A percentile compares a stretch with the other conserved stretches of the same genome.
These are phyloP conservation scores for Colletotrichum sp. DNA, from an alignment of 2,329 filamentous ascomycete genomes.

Conservation along the genomic window DNA sequence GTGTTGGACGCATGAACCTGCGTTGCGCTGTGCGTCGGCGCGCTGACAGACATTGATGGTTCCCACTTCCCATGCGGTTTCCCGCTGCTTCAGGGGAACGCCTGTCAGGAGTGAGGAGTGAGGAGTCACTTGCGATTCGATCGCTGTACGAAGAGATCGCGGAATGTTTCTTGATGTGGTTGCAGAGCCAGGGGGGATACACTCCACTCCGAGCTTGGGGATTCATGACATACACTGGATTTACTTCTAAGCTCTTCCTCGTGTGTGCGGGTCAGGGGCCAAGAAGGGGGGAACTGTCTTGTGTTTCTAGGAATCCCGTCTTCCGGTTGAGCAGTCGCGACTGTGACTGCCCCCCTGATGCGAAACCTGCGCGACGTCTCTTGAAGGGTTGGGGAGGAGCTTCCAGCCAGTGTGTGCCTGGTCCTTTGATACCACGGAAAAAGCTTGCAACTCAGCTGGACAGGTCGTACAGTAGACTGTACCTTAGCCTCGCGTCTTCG, in stretches of 20 bases:
- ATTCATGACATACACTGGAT: neutral
- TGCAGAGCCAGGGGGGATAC: neutral
- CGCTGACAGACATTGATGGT: neutral
- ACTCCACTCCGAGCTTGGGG: rapidly evolving
- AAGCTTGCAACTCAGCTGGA: neutral
- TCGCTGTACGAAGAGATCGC: neutral
- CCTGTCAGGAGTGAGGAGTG: neutral
- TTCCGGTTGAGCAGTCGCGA: neutral
- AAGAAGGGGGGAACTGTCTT: neutral
- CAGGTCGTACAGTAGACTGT: neutral
- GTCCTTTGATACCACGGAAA: neutral
- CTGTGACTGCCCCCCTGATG: neutral
- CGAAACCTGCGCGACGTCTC: neutral
- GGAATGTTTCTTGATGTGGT: neutral
- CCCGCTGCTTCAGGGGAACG: neutral
- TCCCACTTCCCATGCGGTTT: neutral
- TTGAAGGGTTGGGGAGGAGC: neutral
- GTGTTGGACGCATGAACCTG: neutral
- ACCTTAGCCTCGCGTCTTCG: neutral
- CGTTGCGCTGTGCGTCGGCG: neutral
- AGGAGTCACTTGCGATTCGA: neutral
- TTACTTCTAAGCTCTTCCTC: neutral
- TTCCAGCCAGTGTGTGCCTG: neutral
- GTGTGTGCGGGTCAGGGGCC: neutral
- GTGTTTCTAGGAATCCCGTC: neutral